These are phyloP conservation scores for Hebeloma cylindrosporum DNA, from an alignment of 768 basidiomycete genomes.

Conservation along the genomic window DNA sequence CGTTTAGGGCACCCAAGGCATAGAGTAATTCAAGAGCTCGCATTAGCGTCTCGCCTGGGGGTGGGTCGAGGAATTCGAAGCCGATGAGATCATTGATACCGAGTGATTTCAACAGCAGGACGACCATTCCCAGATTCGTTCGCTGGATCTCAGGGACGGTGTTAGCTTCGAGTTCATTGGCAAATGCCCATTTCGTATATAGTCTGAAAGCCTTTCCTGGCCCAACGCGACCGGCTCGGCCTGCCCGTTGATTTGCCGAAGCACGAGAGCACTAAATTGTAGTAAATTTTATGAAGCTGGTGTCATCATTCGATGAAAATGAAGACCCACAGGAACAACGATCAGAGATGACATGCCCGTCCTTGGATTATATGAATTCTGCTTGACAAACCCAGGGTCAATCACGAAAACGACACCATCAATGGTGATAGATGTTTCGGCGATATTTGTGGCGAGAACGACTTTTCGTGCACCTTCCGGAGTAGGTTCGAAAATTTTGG, in stretches of 20 bases:
- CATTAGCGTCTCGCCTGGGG: slow-evolving; percentile 97
- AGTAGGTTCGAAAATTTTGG: slow-evolving; percentile 99
- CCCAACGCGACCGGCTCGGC: slow-evolving; percentile 95
- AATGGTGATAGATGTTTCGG: slow-evolving; percentile 99
- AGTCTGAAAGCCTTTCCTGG: slow-evolving; percentile 98
- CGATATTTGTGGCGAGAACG: slow-evolving; percentile 97
- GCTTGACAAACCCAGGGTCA: slow-evolving; percentile 98
- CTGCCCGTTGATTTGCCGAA: slow-evolving; percentile 95
- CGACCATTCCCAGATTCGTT: slow-evolving; percentile 96
- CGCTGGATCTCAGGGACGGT: slow-evolving; percentile 98
- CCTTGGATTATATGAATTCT: slow-evolving; percentile 97
- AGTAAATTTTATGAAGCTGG: slow-evolving; percentile 3
- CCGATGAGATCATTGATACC: slow-evolving; percentile 98
- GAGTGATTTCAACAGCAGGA: slow-evolving; percentile 90
- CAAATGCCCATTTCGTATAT: slow-evolving; percentile 97
- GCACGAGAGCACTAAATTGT: slow-evolving; percentile 83
- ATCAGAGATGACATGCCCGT: slow-evolving; percentile 98
- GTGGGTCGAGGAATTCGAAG: slow-evolving; percentile 98
- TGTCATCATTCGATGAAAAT: not conserved
- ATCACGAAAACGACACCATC: slow-evolving; percentile 99
- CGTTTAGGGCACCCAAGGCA: slow-evolving; percentile 94
- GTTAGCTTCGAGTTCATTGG: slow-evolving; percentile 94
- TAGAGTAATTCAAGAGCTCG: slow-evolving; percentile 91
- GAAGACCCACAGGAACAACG: slow-evolving; percentile 81
- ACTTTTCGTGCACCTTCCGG: slow-evolving; percentile 96